These are phyloP conservation scores for Chalara sp. DNA, from an alignment of 2,329 filamentous ascomycete species.

Conservation along the genomic window DNA sequence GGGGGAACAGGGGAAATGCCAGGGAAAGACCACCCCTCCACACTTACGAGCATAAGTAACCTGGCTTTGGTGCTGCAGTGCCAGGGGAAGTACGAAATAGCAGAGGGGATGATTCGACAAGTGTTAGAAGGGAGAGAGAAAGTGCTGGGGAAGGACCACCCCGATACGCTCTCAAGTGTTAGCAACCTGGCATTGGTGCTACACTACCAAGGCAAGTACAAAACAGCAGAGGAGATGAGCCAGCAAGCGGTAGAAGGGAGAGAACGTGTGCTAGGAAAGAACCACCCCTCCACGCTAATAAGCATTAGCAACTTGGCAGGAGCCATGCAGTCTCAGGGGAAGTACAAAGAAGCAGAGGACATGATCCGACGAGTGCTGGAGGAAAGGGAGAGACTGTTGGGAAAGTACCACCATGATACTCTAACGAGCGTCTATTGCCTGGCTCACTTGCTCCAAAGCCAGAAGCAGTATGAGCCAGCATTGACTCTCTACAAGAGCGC, in stretches of 20 bases:
- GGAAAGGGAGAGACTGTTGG: too few relatives aligned
- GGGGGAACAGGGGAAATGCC: neutral
- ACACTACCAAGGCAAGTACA: neutral
- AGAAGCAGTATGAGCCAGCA: slow-evolving; percentile 11
- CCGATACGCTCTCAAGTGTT: slow-evolving; percentile 3
- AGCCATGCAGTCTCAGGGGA: too few relatives aligned
- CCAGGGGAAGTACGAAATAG: slow-evolving; percentile 1
- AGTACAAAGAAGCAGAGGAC: too few relatives aligned
- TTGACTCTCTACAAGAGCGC: slow-evolving; percentile 13
- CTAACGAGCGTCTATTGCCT: slow-evolving; percentile 11
- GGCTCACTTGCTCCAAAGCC: slow-evolving; percentile 12
- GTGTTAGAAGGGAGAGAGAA: slow-evolving; percentile 2
- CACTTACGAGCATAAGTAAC: neutral
- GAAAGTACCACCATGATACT: too few relatives aligned
- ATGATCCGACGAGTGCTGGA: too few relatives aligned
- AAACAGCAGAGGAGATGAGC: neutral
- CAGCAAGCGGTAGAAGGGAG: slow-evolving; percentile 1
- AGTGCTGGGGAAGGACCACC: slow-evolving; percentile 3
- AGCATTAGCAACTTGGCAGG: too few relatives aligned
- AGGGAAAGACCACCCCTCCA: neutral
- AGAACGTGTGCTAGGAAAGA: slow-evolving; percentile 6
- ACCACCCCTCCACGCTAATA: slow-evolving; percentile 9
- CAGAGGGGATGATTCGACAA: slow-evolving; percentile 1
- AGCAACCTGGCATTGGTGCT: neutral
- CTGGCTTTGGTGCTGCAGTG: neutral